Percentiles rank a stretch among this genome's conserved stretches.
Evolutionary conservation across 2,329 filamentous ascomycete genomes (phyloP).

Genomic region (Aspergillus neoniger): DNA sequence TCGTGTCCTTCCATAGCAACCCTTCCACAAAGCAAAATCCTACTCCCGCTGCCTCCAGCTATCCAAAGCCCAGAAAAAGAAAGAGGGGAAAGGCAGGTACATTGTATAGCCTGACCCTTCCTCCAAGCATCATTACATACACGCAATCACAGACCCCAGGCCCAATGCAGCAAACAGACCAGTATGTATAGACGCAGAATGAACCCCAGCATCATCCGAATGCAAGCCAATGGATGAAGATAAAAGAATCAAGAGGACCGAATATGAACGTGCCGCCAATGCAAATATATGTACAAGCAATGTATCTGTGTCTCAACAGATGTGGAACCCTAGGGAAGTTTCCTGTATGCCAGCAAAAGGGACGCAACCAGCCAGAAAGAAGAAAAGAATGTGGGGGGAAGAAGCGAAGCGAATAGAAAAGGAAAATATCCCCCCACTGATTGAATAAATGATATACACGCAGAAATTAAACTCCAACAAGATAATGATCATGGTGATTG

Average conservation of each 20-base stretch:
- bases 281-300: slow-evolving; percentile 40
- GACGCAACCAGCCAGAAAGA: slow-evolving; percentile 11
- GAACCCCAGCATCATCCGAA: slow-evolving; percentile 10
- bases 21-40: background rate
- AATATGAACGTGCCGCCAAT: slow-evolving; percentile 27
- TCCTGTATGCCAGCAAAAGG: slow-evolving; percentile 21
- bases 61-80: background rate
- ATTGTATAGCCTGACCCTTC: slow-evolving; percentile 18
- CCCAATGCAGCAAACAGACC: slow-evolving; percentile 19
- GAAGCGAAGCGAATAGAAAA: background rate
- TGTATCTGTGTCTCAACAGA: slow-evolving; percentile 22
- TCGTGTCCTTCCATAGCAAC: slow-evolving; percentile 2
- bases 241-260: slow-evolving; percentile 13
- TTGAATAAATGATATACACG: slow-evolving; percentile 24
- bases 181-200: slow-evolving; percentile 24
- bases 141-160: slow-evolving; percentile 19
- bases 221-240: slow-evolving; percentile 15
- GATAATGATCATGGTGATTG: background rate
- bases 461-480: slow-evolving; percentile 11
- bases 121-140: slow-evolving; percentile 20
- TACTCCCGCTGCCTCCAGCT: background rate
- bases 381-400: background rate
- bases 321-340: slow-evolving; percentile 10
- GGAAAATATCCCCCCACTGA: background rate
- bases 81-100: slow-evolving; percentile 10